phyloP scores from a whole-genome alignment of 495 filamentous ascomycete species.

The Talaromyces stipitatus region DNA sequence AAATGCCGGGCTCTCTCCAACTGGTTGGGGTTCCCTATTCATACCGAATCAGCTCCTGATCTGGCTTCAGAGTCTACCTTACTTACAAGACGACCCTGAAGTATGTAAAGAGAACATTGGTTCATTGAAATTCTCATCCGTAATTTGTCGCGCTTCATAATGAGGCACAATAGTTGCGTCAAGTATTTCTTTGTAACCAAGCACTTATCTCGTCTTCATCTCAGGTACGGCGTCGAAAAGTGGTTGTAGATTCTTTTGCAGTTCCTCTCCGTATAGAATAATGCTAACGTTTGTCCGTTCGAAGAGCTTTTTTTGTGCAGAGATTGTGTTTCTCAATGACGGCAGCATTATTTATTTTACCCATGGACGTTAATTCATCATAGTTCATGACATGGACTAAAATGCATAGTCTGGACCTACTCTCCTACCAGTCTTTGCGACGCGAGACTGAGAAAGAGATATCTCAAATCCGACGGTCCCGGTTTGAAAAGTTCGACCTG shows the following conservation, averaged over 20 bases:
- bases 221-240: neutral
- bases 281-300: neutral
- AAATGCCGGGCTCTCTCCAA: neutral
- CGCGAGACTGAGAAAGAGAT: conserved; percentile 15
- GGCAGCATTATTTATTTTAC: conserved; percentile 2
- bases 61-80: neutral
- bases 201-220: neutral
- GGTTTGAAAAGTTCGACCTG: no score
- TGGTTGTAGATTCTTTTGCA: neutral
- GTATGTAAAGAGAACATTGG: conserved; percentile 2
- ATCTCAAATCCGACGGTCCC: conserved; percentile 19
- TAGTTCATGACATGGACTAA: neutral
- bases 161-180: neutral
- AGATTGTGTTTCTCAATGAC: conserved; percentile 2
- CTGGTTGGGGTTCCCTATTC: neutral
- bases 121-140: conserved; percentile 1
- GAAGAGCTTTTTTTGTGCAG: neutral
- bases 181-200: neutral
- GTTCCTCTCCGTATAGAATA: neutral
- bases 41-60: neutral
- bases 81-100: neutral
- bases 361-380: neutral
- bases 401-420: neutral
- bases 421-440: conserved; percentile 12
- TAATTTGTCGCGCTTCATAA: conserved; percentile 2